Evolutionary conservation across 2,329 filamentous ascomycete species (phyloP), one percentile per base, ranked within the genome.

Genomic region (Sporothrix humicola): DNA sequence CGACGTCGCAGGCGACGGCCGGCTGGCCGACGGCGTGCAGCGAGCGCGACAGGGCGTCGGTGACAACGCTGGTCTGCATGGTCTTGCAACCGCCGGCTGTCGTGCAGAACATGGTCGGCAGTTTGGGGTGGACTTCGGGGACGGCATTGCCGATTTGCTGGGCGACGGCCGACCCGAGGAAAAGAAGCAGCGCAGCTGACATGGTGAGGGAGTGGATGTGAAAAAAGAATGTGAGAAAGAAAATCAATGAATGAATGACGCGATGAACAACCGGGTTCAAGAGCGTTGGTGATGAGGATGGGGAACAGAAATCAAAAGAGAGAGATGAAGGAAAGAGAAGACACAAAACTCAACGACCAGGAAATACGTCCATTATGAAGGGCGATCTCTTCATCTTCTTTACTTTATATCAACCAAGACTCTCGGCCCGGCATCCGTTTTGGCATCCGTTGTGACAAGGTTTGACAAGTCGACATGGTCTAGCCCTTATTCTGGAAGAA

Each of bases 1-100:
- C 66, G 8, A 77, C 74, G 42, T 26, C 66, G 23, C 77, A 77
- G 6, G 69, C 37, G 0, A 79, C 77, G 13, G 75, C 46, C 15
- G 66, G 46, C 20, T 54, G 46, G 66, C 26, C 46, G 46, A 37
- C 26, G 23, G 48, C 46, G 17, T 69, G 66, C 48, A 52, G 66
- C 2, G 17, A 31, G 9, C 66, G 48, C 8, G 26, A 42, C 7
- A 54, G 48, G 23, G 66, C 66, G 20, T 80, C 76, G 23, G 66
- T 69, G 4, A 54, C 46, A 8, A 52, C 23, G 26, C 46, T 42
- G 31, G 63, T 54, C 66, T 52, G 46, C 15, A 54, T 12, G 66
- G 46, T 69, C 20, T 46, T 58, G 71, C 71, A 72, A 37, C 71
- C 71, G 71, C 71, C 71, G 20, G 61, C 61, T 7, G 65, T 58